Base-by-base conservation (phyloP, 2,329 filamentous ascomycete species). In the Fusarium sacchari region DNA sequence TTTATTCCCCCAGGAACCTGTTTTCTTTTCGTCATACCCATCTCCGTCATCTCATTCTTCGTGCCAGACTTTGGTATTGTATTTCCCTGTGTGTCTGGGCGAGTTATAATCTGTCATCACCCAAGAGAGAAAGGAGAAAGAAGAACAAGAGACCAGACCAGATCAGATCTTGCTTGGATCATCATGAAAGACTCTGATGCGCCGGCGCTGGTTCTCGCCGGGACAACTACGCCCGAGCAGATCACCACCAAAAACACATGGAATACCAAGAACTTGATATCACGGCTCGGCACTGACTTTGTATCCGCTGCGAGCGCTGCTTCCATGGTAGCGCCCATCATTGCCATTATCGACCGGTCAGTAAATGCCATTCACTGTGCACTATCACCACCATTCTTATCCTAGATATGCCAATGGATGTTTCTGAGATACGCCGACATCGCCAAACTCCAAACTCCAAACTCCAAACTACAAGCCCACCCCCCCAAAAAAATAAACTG, bases 331-430 rank as follows among this genome's bases (percentile, higher is more conserved):
- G 94, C 95, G 61, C 95, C 95, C 3, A 80, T 97, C 43, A 96
- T 97, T 72, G 93, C 93, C 42, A 92, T 96, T 74, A 96, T 98
- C 82, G 95, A 97, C 82, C 90, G 92, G 93, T 95, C 84, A 47
- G 66, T 49, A 49, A 4, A 49, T 32, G 17, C 12, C 22, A 28
- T 28, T 18, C 46, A 15, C 22, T 9, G 11, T 17, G 24, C 18
- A 26, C 30, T 15, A 50, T 50, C 47, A 53, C 36, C 50, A 17
- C 34, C 3, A 36, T 37, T 22, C 5, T 74, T 55, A 32, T 13
- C 30, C 30, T 32, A n/a, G n/a, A n/a, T n/a, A 30, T 18, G 3
- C 28, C 20, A 12, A n/a, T n/a, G n/a, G n/a, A n/a, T 30, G n/a
- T 36, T 15, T 10, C 24, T 22, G 28, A 47, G 32, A 49, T 39